Base-by-base conservation (phyloP, 1,284 basidiomycete species). In the Leccinum idahoense region DNA sequence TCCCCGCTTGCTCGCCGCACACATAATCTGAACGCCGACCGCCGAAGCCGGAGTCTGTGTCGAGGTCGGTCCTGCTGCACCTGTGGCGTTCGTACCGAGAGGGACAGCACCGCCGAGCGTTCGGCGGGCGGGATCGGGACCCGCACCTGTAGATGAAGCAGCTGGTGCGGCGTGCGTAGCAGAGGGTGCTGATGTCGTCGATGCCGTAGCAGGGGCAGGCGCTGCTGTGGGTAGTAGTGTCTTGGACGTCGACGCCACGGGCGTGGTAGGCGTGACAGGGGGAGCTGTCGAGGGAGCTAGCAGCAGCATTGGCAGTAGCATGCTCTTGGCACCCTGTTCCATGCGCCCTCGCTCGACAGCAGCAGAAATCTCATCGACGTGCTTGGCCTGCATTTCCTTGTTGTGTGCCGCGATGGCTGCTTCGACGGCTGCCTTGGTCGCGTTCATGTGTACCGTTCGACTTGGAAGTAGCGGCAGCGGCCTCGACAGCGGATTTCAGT, bases 291-390 rank as follows among this genome's bases (percentile, higher is more conserved):
- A 54, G 26, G 20, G 15, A 29, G 29, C 64, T 7, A 32, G 70
- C 57, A 14, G 66, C 64, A n/a, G 72, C 58, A 14, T 69, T 12
- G 68, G 51, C 62, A 57, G 73, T 57, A 57, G 71, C 67, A 10
- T 89, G 49, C 77, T 71, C 75, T 88, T 89, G 20, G 83, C 78
- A 1, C 69, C 76, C 58, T 81, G 78, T 66, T 91, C 89, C 75
- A 81, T 79, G 60, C 89, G 78, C 3, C 89, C 89, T 4, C 82
- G 77, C 58, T 91, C 89, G 12, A 87, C 80, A 2, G 89, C 89
- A 3, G 82, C 78, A 5, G 80, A 79, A 51, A 89, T 81, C 59
- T 88, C 87, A 41, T 83, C 78, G 8, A 79, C 76, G 29, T 83
- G 83, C 59, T 77, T 78, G 7, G 78, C 77, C 68, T 80, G 75